Conservation (phyloP, 306 rosid genomes). For the Prinsepia uniflora region DNA sequence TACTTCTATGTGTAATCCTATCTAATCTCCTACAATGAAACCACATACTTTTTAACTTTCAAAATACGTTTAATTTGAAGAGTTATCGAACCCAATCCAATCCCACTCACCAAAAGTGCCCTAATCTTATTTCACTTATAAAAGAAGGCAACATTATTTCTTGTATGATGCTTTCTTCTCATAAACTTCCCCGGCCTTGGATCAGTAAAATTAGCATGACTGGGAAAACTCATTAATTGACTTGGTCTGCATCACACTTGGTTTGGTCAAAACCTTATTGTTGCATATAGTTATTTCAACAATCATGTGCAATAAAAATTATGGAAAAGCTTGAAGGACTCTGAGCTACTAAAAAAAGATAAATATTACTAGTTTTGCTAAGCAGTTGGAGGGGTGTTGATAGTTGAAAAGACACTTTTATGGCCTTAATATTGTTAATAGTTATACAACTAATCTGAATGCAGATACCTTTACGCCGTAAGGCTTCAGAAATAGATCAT, state of each 20-base stretch:
- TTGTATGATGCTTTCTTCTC: neutral
- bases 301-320: slow-evolving; percentile 8
- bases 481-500: slow-evolving; percentile 40
- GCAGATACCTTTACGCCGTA: slow-evolving; percentile 61
- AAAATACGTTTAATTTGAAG: too few relatives aligned
- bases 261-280: neutral
- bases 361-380: neutral
- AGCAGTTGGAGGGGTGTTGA: neutral
- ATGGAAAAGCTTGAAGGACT: neutral
- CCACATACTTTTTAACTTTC: too few relatives aligned
- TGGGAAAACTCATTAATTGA: neutral
- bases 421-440: slow-evolving; percentile 23
- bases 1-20: too few relatives aligned
- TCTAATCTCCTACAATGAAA: too few relatives aligned
- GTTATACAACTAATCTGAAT: slow-evolving; percentile 23
- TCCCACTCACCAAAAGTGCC: too few relatives aligned
- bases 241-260: neutral
- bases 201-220: neutral
- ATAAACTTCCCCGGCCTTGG: neutral
- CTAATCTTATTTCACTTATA: neutral
- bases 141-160: neutral
- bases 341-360: neutral
- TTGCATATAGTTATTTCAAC: slow-evolving; percentile 8
- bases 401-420: neutral
- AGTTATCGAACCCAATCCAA: too few relatives aligned